phyloP scores from a whole-genome alignment of 768 basidiomycete species.

The Kondoa malvinella region DNA sequence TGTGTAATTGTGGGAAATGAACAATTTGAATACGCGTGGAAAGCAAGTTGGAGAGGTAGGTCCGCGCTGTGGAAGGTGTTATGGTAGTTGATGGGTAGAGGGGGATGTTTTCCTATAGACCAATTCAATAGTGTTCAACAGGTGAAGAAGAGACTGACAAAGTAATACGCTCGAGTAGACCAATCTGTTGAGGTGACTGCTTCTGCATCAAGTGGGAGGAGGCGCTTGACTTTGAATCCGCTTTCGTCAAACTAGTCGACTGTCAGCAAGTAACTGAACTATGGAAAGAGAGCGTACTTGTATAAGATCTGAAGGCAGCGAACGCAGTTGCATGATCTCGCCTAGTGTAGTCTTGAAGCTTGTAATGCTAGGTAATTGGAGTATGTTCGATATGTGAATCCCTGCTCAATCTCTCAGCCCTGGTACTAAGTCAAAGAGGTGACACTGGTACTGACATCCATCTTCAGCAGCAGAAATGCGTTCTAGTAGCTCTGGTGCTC shows the following conservation, averaged over 20 bases:
- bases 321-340: conserved; percentile 6
- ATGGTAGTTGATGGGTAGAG: background rate
- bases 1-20: conserved; percentile 18
- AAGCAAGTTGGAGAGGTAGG: conserved; percentile 16
- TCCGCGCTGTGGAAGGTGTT: conserved; percentile 1
- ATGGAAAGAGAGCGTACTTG: conserved; percentile 2
- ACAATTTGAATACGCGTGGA: conserved; percentile 10
- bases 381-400: conserved; percentile 12
- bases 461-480: conserved; percentile 6
- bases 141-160: conserved; percentile 8
- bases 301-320: background rate
- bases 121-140: background rate
- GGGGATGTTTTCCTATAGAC: conserved; percentile 21
- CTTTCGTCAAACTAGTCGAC: conserved; percentile 18
- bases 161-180: conserved; percentile 16
- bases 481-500: background rate
- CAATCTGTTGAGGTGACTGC: conserved; percentile 18
- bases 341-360: background rate
- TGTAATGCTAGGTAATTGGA: conserved; percentile 4
- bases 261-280: background rate
- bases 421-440: background rate
- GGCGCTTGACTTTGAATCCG: conserved; percentile 19
- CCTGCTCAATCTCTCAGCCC: background rate
- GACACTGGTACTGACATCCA: conserved; percentile 1
- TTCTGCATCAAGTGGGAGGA: background rate